These are phyloP conservation scores for Penicillium sp. DNA, from an alignment of 2,329 filamentous ascomycete species.

Conservation along the genomic window DNA sequence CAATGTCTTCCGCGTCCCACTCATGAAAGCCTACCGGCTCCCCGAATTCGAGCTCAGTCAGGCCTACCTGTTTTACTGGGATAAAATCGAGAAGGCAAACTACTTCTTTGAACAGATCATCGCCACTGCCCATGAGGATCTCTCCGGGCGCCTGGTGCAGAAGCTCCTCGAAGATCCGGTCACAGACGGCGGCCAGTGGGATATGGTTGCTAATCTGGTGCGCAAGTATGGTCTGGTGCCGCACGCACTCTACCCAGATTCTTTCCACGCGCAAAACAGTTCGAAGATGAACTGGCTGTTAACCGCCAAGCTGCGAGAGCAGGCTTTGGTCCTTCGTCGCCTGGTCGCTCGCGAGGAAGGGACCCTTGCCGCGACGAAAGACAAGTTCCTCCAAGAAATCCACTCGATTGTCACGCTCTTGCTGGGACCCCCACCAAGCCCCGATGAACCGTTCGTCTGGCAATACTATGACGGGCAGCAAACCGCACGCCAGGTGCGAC, in stretches of 20 bases:
- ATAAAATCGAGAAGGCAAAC: conserved; percentile 89
- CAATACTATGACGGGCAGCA: conserved; percentile 69
- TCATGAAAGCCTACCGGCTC: conserved; percentile 79
- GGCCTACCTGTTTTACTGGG: conserved; percentile 86
- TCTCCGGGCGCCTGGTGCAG: conserved; percentile 72
- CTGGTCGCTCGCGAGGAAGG: conserved; percentile 47
- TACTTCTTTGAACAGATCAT: conserved; percentile 84
- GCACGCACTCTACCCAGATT: conserved; percentile 76
- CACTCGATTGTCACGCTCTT: conserved; percentile 78
- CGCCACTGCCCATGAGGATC: conserved; percentile 65
- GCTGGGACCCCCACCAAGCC: conserved; percentile 72
- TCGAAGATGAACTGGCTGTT: conserved; percentile 68
- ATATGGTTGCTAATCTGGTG: conserved; percentile 85
- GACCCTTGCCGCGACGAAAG: conserved; percentile 53
- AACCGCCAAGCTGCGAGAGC: conserved; percentile 83
- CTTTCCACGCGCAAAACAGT: conserved; percentile 72
- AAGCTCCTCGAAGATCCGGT: conserved; percentile 66
- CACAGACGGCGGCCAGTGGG: conserved; percentile 83
- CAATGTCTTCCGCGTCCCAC: conserved; percentile 85
- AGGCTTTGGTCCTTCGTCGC: conserved; percentile 68
- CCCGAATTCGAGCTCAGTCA: conserved; percentile 82
- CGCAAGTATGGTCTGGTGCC: conserved; percentile 86
- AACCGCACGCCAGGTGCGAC: conserved; percentile 60
- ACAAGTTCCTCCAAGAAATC: conserved; percentile 74
- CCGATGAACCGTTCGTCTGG: conserved; percentile 72